A percentile compares a stretch with the other conserved stretches of the same genome.
phyloP scores from a whole-genome alignment of 2,329 filamentous ascomycete species.

The Fusarium xyrophilum region DNA sequence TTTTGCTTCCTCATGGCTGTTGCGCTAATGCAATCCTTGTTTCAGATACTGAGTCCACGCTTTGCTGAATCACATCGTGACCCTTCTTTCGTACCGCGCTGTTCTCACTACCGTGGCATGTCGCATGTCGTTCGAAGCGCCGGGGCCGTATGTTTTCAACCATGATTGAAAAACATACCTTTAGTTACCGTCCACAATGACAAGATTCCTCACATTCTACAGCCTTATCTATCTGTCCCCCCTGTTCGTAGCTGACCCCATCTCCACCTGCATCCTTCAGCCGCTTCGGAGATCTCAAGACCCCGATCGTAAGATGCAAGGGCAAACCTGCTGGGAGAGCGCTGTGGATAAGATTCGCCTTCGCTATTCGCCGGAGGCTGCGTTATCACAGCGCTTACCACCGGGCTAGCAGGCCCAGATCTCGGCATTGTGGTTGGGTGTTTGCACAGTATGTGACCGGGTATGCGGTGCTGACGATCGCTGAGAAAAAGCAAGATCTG shows the following conservation, averaged over 20 bases:
- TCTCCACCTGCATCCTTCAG: not conserved
- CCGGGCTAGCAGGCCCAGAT: not conserved
- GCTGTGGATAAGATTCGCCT: not conserved
- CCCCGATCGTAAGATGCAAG: not conserved
- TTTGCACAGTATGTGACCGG: not conserved
- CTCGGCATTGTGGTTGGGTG: not conserved
- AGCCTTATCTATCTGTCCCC: not conserved
- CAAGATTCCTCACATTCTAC: not conserved
- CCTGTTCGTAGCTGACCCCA: not conserved
- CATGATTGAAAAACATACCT: not conserved
- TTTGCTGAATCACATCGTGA: not conserved
- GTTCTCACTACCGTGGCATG: not conserved
- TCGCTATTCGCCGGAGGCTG: not conserved
- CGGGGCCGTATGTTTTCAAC: fast-evolving
- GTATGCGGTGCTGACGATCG: not conserved
- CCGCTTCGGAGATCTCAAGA: not conserved
- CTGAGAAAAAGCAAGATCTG: not conserved
- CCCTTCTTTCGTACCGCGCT: not conserved
- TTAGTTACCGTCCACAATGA: fast-evolving
- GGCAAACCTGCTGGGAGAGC: not conserved
- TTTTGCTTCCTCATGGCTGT: not conserved
- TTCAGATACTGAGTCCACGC: not conserved
- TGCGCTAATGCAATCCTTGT: not conserved
- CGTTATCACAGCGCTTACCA: not conserved
- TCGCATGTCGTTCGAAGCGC: not conserved